phyloP scores from a whole-genome alignment of 176 grass and related monocot genomes.

The Stipa capillata region DNA sequence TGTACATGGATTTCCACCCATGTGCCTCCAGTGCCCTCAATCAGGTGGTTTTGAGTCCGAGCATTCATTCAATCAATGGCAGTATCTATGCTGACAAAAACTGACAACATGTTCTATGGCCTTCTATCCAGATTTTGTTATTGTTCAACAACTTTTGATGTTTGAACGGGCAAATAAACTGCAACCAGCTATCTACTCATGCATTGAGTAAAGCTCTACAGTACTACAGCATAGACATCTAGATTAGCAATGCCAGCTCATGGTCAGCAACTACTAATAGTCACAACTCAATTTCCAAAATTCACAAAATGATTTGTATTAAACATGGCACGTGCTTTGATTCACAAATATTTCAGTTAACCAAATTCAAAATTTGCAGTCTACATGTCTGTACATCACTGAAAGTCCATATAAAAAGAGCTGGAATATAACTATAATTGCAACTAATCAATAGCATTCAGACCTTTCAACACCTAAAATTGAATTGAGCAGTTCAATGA shows the following conservation, averaged over 20 bases:
- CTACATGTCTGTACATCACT: not conserved
- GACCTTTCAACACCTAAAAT: not conserved
- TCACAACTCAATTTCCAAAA: not conserved
- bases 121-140: constrained; percentile 1
- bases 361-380: not conserved
- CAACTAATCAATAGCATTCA: not conserved
- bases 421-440: not conserved
- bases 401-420: not conserved
- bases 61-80: not conserved
- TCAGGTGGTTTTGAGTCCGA: not conserved
- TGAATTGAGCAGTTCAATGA: constrained; percentile 1
- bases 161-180: constrained; percentile 23
- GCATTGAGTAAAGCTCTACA: not conserved
- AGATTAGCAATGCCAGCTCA: not conserved
- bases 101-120: not conserved
- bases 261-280: not conserved
- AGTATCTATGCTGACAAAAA: not conserved
- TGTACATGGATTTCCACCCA: not conserved
- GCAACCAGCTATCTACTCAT: not conserved
- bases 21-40: not conserved
- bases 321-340: not conserved
- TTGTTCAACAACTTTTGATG: constrained; percentile 8
- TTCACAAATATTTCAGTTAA: not conserved
- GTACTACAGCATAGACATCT: not conserved
- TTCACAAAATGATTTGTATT: not conserved